Evolutionary conservation across 2,329 filamentous ascomycete genomes (phyloP).

Genomic region (Ceratocystis papillata): DNA sequence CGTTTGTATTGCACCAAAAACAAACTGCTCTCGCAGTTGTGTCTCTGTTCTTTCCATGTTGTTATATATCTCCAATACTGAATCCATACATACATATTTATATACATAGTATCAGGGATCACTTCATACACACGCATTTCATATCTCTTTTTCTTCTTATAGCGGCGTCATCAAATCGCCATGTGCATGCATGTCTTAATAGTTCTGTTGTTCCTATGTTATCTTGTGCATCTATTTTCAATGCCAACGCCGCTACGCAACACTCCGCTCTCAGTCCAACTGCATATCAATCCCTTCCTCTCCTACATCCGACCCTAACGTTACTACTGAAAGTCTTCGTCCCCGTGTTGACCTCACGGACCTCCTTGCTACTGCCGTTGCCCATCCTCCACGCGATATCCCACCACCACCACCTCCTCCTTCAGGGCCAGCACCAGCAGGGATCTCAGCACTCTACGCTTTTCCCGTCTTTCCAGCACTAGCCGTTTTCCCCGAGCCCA

Average conservation of each 20-base stretch:
- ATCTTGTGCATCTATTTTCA: background rate
- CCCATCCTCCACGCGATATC: background rate
- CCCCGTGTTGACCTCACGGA: slow-evolving; percentile 19
- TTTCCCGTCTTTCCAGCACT: slow-evolving; percentile 9
- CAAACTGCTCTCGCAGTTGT: background rate
- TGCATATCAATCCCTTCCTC: background rate
- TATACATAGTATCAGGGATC: background rate
- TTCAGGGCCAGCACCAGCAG: background rate
- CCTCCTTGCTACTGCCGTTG: slow-evolving; percentile 3
- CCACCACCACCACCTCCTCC: background rate
- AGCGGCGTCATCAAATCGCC: background rate
- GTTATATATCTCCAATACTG: background rate
- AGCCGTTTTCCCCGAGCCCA: background rate
- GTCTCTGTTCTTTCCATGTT: background rate
- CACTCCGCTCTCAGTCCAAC: background rate
- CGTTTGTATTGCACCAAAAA: background rate
- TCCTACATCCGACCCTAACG: slow-evolving; percentile 9
- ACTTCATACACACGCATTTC: background rate
- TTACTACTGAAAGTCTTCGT: slow-evolving; percentile 10
- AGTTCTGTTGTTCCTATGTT: slow-evolving; percentile 18
- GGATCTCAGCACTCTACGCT: slow-evolving; percentile 18
- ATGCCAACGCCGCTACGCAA: background rate
- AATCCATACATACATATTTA: background rate
- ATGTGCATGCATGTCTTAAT: background rate
- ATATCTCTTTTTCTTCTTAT: background rate